Evolutionary conservation across 177 flowering plant genomes (phyloP).

Genomic region (Vitis hybrid): DNA sequence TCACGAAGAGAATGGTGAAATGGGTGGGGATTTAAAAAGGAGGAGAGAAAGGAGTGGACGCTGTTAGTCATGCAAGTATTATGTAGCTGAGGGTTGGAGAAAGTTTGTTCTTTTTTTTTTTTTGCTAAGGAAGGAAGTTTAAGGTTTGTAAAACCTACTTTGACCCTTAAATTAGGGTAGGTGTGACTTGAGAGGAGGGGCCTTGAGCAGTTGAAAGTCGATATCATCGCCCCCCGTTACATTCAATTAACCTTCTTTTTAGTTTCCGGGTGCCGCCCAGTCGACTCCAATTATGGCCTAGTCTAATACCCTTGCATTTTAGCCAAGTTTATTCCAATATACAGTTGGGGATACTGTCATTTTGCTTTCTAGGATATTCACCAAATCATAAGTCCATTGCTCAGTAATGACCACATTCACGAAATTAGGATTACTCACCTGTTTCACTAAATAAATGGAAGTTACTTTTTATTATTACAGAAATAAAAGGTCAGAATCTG

Average conservation of each 20-base stretch:
- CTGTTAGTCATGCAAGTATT: slow-evolving; percentile 4
- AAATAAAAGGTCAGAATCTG: no score
- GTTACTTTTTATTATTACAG: no score
- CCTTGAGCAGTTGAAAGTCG: slow-evolving; percentile 35
- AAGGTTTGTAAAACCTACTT: not conserved
- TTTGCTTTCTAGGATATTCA: not conserved
- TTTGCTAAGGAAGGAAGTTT: not conserved
- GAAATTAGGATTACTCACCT: no score
- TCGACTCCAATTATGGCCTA: slow-evolving; percentile 10
- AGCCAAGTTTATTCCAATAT: not conserved
- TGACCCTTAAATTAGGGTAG: slow-evolving; percentile 16
- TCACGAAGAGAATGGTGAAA: not conserved
- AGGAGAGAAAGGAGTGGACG: slow-evolving; percentile 4
- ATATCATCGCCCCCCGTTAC: slow-evolving; percentile 17
- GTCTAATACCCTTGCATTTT: not conserved
- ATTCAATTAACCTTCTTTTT: slow-evolving; percentile 46
- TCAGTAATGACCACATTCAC: no score
- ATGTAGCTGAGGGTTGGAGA: not conserved
- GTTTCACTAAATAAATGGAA: no score
- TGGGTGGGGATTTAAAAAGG: slow-evolving; percentile 16
- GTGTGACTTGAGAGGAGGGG: slow-evolving; percentile 14
- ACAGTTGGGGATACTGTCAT: not conserved
- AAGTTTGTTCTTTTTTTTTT: not conserved
- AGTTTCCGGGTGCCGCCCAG: slow-evolving; percentile 22
- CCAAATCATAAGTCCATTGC: no score